phyloP scores from a whole-genome alignment of 108 stramenopile species.

The Skeletonema grethae region DNA sequence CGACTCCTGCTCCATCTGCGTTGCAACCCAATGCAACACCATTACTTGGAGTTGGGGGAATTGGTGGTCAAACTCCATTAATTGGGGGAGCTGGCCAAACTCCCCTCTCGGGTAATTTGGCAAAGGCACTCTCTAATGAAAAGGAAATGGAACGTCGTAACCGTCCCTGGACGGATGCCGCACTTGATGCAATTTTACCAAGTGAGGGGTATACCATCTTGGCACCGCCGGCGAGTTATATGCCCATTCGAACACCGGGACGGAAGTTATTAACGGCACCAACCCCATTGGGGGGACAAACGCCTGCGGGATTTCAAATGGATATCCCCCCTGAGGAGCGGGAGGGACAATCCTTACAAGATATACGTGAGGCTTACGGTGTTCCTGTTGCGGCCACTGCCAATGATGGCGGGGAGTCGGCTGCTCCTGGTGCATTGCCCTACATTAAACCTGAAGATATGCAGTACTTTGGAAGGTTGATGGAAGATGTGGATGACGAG shows the following conservation, averaged over 20 bases:
- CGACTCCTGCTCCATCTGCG: conserved; percentile 65
- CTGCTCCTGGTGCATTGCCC: conserved; percentile 70
- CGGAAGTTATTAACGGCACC: conserved; percentile 92
- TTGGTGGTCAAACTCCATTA: conserved; percentile 39
- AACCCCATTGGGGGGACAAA: conserved; percentile 75
- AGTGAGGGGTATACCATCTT: conserved; percentile 87
- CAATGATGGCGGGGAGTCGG: conserved; percentile 52
- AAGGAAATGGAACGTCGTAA: conserved; percentile 96
- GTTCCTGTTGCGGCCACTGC: conserved; percentile 79
- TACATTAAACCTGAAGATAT: conserved; percentile 98
- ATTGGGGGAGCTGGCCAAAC: conserved; percentile 32
- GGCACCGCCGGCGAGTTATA: conserved; percentile 88
- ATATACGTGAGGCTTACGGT: conserved; percentile 93
- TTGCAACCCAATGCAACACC: conserved; percentile 11
- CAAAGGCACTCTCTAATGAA: conserved; percentile 88
- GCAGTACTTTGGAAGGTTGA: conserved; percentile 97
- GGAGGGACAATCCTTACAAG: conserved; percentile 68
- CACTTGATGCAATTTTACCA: conserved; percentile 95
- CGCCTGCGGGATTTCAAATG: conserved; percentile 92
- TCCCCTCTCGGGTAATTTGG: conserved; percentile 63
- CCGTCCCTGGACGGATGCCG: conserved; percentile 94
- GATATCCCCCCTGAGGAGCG: conserved; percentile 89
- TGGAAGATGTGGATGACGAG: conserved; percentile 87
- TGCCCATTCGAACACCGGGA: conserved; percentile 93
- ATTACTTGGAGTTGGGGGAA: conserved; percentile 22